Conservation (phyloP, 768 basidiomycete species). For the Lactifluus piperatus region DNA sequence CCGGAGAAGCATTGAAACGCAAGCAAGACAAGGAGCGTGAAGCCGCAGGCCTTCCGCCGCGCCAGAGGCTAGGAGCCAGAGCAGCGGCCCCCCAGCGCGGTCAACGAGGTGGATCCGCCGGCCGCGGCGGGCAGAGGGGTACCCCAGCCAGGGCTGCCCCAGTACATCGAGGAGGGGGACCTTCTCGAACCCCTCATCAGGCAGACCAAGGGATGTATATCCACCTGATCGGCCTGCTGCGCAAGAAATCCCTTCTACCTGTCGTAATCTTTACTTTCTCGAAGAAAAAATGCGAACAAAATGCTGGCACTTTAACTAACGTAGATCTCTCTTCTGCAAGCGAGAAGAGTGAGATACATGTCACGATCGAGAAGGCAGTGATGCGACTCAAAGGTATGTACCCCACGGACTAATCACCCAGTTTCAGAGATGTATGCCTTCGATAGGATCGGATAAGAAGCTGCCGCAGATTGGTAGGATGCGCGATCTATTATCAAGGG, state of each 20-base stretch:
- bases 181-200: conserved; percentile 49
- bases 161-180: conserved; percentile 29
- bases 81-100: conserved; percentile 48
- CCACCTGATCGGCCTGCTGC: conserved; percentile 77
- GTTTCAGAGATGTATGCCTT: not conserved
- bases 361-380: conserved; percentile 87
- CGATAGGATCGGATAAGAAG: conserved; percentile 77
- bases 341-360: conserved; percentile 96
- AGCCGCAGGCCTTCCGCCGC: conserved; percentile 83
- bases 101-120: conserved; percentile 37
- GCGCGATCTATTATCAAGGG: conserved; percentile 80
- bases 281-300: conserved; percentile 95
- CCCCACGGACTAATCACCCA: not conserved
- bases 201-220: conserved; percentile 92
- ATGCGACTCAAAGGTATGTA: conserved; percentile 77
- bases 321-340: conserved; percentile 78
- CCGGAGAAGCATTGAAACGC: conserved; percentile 76
- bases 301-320: conserved; percentile 83
- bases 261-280: conserved; percentile 97
- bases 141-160: conserved; percentile 31
- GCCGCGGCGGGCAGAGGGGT: conserved; percentile 35
- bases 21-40: conserved; percentile 99
- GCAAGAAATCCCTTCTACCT: conserved; percentile 80
- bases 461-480: conserved; percentile 90
- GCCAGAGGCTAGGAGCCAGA: conserved; percentile 76